These are phyloP conservation scores for Suillus decipiens DNA, from an alignment of 768 basidiomycete species.

Conservation along the genomic window DNA sequence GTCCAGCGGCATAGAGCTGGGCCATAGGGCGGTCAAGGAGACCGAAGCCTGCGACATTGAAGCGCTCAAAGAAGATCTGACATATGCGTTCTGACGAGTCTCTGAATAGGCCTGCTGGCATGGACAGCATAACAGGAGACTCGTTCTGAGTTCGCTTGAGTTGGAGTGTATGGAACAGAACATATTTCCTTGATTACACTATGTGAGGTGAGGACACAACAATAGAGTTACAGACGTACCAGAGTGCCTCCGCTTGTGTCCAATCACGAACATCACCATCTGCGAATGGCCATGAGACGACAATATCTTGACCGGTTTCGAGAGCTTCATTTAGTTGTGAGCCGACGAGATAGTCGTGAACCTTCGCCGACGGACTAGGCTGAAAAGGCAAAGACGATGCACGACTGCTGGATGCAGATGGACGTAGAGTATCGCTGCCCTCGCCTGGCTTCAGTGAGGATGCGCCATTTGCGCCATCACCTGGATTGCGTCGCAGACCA, in stretches of 20 bases:
- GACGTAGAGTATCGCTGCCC: slow-evolving; percentile 28
- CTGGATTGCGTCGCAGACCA: slow-evolving; percentile 54
- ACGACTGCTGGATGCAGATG: slow-evolving; percentile 48
- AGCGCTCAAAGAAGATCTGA: slow-evolving; percentile 89
- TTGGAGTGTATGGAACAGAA: slow-evolving; percentile 73
- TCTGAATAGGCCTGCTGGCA: slow-evolving; percentile 66
- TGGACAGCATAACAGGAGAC: slow-evolving; percentile 78
- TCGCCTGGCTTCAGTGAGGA: slow-evolving; percentile 20
- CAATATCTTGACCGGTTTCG: slow-evolving; percentile 68
- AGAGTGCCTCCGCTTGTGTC: slow-evolving; percentile 85
- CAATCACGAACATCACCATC: slow-evolving; percentile 75
- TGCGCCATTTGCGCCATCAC: slow-evolving; percentile 31
- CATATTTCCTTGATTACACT: slow-evolving; percentile 66
- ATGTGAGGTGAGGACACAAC: not conserved
- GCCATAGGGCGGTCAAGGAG: slow-evolving; percentile 83
- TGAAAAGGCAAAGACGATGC: slow-evolving; percentile 49
- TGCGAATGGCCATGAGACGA: slow-evolving; percentile 81
- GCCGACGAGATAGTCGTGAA: slow-evolving; percentile 84
- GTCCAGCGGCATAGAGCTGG: slow-evolving; percentile 77
- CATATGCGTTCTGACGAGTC: slow-evolving; percentile 70
- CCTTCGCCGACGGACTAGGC: slow-evolving; percentile 45
- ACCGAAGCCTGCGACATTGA: slow-evolving; percentile 83
- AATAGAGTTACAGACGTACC: slow-evolving; percentile 51
- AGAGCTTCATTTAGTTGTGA: slow-evolving; percentile 78
- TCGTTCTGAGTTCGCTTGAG: slow-evolving; percentile 85